Evolutionary conservation across 305 asterid species (phyloP).

Genomic region (Monarda citriodora): DNA sequence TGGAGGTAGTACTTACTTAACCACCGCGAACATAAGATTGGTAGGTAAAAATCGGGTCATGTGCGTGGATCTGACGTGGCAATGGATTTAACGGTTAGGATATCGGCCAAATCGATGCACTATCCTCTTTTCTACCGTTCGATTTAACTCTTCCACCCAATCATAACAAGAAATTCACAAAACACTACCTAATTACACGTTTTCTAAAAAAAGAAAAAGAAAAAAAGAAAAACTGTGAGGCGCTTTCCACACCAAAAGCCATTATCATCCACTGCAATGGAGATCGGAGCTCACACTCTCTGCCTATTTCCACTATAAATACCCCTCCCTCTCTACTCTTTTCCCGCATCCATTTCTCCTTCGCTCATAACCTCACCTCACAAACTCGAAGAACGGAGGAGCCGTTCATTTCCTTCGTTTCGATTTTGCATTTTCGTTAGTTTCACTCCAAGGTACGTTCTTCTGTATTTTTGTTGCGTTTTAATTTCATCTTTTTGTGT

Average conservation of each 20-base stretch:
- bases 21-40: neutral
- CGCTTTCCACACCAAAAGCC: neutral
- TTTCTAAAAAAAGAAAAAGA: neutral
- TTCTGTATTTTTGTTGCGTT: neutral
- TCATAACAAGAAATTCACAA: neutral
- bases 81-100: constrained; percentile 20
- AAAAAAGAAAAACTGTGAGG: neutral
- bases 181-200: no score
- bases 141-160: constrained; percentile 19
- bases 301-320: constrained; percentile 15
- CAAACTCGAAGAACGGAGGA: neutral
- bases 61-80: constrained; percentile 18
- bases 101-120: constrained; percentile 14
- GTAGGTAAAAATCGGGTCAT: constrained; percentile 4
- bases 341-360: constrained; percentile 11
- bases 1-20: no score
- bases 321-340: constrained; percentile 5
- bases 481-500: neutral
- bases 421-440: neutral
- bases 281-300: constrained; percentile 6
- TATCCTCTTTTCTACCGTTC: constrained; percentile 27
- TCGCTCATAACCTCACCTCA: neutral
- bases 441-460: neutral
- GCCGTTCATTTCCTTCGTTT: neutral
- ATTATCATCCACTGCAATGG: constrained; percentile 14